phyloP scores from a whole-genome alignment of 169 alveolate genomes.

The Plasmodium billcollinsi region DNA sequence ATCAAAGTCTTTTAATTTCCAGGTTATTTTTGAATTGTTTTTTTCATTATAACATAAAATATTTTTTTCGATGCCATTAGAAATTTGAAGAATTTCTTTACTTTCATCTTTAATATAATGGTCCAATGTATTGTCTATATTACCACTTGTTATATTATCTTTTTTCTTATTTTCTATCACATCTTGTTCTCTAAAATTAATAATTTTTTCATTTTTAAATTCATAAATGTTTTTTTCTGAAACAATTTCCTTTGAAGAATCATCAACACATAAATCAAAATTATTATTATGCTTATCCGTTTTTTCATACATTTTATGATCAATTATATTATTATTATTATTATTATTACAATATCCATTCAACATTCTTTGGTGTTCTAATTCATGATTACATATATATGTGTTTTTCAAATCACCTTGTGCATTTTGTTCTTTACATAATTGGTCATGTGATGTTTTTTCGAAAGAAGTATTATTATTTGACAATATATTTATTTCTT shows the following conservation, averaged over 20 bases:
- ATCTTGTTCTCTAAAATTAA: neutral
- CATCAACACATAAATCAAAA: neutral
- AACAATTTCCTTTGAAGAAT: neutral
- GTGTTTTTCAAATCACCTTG: neutral
- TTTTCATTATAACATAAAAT: too few species aligned
- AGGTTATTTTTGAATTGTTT: slow-evolving; percentile 35
- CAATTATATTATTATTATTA: too few species aligned
- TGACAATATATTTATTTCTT: neutral
- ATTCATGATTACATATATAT: neutral
- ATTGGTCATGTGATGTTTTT: neutral
- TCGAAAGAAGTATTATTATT: neutral
- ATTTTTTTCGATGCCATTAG: neutral
- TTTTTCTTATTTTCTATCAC: neutral
- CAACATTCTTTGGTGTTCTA: neutral
- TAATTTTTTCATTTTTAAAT: slow-evolving; percentile 4
- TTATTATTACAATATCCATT: neutral
- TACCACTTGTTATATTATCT: neutral
- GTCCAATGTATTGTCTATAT: neutral
- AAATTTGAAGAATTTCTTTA: neutral
- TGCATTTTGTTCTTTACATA: neutral
- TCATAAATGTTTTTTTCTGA: neutral
- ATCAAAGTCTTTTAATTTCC: slow-evolving; percentile 78
- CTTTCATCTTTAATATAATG: neutral
- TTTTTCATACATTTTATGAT: neutral
- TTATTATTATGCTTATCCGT: neutral